Evolutionary conservation across 1,139 yeast species (phyloP).

Genomic region (Candida tropicalis): DNA sequence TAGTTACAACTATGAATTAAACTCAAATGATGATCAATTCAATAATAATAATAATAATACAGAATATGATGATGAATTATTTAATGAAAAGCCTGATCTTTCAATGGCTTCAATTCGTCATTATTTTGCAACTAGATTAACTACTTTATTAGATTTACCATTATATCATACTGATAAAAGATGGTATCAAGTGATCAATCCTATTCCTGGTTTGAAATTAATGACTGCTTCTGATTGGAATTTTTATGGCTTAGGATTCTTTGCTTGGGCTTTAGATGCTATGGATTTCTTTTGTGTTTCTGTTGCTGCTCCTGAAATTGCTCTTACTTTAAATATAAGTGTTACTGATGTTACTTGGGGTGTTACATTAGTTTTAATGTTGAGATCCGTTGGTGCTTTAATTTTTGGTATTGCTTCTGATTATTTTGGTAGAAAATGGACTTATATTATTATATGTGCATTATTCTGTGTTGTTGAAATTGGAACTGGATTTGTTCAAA

Average conservation of each 20-base stretch:
- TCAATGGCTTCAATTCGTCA: slow-evolving; percentile 23
- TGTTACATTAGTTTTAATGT: slow-evolving; percentile 75
- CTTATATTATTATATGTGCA: slow-evolving; percentile 55
- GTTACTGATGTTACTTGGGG: slow-evolving; percentile 75
- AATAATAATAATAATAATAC: neutral
- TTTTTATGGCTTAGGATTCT: slow-evolving; percentile 62
- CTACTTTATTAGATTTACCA: slow-evolving; percentile 27
- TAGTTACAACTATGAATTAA: neutral
- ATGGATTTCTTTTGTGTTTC: slow-evolving; percentile 76
- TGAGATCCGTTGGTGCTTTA: slow-evolving; percentile 77
- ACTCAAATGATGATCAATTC: neutral
- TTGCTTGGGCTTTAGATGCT: slow-evolving; percentile 82
- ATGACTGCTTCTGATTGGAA: slow-evolving; percentile 48
- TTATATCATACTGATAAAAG: slow-evolving; percentile 14
- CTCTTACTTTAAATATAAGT: slow-evolving; percentile 50
- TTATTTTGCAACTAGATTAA: slow-evolving; percentile 30
- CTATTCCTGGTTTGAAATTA: slow-evolving; percentile 33
- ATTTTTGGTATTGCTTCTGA: slow-evolving; percentile 70
- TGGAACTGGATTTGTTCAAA: slow-evolving; percentile 72
- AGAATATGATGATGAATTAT: slow-evolving; percentile 15
- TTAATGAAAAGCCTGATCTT: slow-evolving; percentile 30
- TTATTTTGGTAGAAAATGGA: slow-evolving; percentile 73
- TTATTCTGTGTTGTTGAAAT: slow-evolving; percentile 63
- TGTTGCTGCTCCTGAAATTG: slow-evolving; percentile 58
- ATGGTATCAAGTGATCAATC: slow-evolving; percentile 30